These are phyloP conservation scores for Galerina marginata DNA, from an alignment of 768 basidiomycete genomes.

Conservation along the genomic window DNA sequence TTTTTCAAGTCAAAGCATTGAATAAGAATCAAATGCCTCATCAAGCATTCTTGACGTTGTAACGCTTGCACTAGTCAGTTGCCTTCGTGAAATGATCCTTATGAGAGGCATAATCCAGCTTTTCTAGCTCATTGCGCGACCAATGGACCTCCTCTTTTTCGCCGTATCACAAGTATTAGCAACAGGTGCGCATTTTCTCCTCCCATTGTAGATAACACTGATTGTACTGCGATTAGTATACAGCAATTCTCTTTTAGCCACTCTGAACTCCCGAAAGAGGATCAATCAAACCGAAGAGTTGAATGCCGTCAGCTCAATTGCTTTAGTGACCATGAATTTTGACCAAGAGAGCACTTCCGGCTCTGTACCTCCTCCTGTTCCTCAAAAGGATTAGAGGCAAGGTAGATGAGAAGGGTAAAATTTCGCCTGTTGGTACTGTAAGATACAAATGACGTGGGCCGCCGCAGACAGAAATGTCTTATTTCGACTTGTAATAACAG, in stretches of 20 bases:
- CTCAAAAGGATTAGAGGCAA: too few relatives aligned
- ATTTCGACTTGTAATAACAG: too few relatives aligned
- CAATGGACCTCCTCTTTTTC: conserved; percentile 14
- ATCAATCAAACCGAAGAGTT: too few relatives aligned
- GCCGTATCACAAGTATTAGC: conserved; percentile 15
- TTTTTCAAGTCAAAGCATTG: not conserved
- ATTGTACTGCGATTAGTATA: conserved; percentile 6
- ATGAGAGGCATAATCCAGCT: not conserved
- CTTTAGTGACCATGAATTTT: too few relatives aligned
- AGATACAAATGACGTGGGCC: too few relatives aligned
- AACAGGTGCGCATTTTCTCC: conserved; percentile 2
- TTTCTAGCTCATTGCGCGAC: conserved; percentile 13
- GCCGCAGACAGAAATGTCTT: too few relatives aligned
- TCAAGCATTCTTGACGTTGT: conserved; percentile 14
- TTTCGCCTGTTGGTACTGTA: too few relatives aligned
- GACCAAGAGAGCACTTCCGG: too few relatives aligned
- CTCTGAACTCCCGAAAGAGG: not conserved
- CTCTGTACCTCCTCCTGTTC: too few relatives aligned
- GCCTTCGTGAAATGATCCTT: not conserved
- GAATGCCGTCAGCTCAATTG: too few relatives aligned
- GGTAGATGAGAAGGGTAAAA: too few relatives aligned
- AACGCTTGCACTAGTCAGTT: conserved; percentile 10
- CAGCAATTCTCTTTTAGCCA: conserved; percentile 9
- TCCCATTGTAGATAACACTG: not conserved
- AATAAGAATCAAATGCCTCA: not conserved